These are phyloP conservation scores for Neckera pumila DNA, from an alignment of 225 moss, liverwort and hornwort species.

Conservation along the genomic window DNA sequence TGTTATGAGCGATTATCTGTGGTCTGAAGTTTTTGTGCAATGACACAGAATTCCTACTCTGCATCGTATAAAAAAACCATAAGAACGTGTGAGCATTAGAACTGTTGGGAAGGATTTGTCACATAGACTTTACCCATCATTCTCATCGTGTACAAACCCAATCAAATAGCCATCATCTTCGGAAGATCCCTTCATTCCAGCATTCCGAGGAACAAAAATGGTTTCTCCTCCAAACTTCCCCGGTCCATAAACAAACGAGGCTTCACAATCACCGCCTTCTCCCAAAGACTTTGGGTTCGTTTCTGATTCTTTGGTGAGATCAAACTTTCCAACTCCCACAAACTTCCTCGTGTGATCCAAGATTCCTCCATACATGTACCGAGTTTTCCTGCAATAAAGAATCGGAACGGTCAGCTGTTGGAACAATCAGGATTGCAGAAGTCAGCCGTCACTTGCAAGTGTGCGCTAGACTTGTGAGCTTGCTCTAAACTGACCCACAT, in stretches of 20 bases:
- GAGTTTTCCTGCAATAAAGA: slow-evolving; percentile 35
- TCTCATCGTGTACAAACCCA: slow-evolving; percentile 58
- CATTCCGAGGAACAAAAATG: slow-evolving; percentile 50
- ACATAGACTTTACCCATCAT: slow-evolving; percentile 20
- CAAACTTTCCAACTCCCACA: slow-evolving; percentile 50
- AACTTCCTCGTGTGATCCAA: slow-evolving; percentile 7
- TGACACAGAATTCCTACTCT: background rate
- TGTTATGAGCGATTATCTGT: background rate
- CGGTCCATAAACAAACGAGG: slow-evolving; percentile 32
- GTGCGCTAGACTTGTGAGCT: background rate
- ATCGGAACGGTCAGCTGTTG: background rate
- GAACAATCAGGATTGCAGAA: background rate
- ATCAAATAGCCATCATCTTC: slow-evolving; percentile 90
- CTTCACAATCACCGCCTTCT: slow-evolving; percentile 57
- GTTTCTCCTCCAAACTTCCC: slow-evolving; percentile 52
- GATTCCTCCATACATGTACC: slow-evolving; percentile 34
- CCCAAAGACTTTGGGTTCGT: slow-evolving; percentile 10
- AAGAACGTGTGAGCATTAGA: background rate
- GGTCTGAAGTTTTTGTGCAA: background rate
- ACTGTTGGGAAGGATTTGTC: background rate
- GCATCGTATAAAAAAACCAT: background rate
- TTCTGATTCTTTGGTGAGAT: slow-evolving; percentile 41
- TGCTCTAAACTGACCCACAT: background rate
- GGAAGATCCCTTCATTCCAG: slow-evolving; percentile 21
- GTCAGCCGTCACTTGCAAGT: background rate